Evolutionary conservation across 768 basidiomycete species (phyloP).

Genomic region (Mycena chlorophos): DNA sequence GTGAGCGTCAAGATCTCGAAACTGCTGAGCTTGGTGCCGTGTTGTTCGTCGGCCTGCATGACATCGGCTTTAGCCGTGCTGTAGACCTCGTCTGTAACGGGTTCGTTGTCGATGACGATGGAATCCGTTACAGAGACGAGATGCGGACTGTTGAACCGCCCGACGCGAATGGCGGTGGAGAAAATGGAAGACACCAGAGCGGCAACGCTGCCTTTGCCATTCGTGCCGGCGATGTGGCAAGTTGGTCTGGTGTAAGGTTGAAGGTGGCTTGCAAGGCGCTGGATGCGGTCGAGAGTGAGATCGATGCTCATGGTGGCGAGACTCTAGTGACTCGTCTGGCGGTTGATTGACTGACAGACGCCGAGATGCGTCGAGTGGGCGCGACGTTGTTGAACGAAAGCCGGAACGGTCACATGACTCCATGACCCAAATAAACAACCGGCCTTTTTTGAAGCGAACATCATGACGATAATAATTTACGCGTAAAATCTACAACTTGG

Average conservation of each 20-base stretch:
- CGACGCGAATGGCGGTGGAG: slow-evolving; percentile 57
- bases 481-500: neutral
- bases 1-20: slow-evolving; percentile 88
- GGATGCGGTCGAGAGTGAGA: slow-evolving; percentile 62
- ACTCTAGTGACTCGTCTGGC: too few relatives aligned
- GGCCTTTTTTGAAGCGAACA: too few relatives aligned
- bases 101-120: slow-evolving; percentile 63
- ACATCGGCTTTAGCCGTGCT: slow-evolving; percentile 46
- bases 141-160: slow-evolving; percentile 92
- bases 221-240: slow-evolving; percentile 91
- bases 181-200: slow-evolving; percentile 80
- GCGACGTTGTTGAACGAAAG: too few relatives aligned
- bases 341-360: too few relatives aligned
- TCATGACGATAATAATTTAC: neutral
- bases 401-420: neutral
- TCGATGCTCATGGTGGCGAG: slow-evolving; percentile 59
- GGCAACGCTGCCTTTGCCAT: slow-evolving; percentile 95
- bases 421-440: too few relatives aligned
- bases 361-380: too few relatives aligned
- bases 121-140: slow-evolving; percentile 75
- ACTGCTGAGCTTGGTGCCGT: slow-evolving; percentile 53
- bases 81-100: slow-evolving; percentile 54
- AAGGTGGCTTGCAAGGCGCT: slow-evolving; percentile 51
- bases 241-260: slow-evolving; percentile 75
- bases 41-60: slow-evolving; percentile 43